Base-by-base conservation (phyloP, 805 yeast genomes). In the Ogataea pilisensis region DNA sequence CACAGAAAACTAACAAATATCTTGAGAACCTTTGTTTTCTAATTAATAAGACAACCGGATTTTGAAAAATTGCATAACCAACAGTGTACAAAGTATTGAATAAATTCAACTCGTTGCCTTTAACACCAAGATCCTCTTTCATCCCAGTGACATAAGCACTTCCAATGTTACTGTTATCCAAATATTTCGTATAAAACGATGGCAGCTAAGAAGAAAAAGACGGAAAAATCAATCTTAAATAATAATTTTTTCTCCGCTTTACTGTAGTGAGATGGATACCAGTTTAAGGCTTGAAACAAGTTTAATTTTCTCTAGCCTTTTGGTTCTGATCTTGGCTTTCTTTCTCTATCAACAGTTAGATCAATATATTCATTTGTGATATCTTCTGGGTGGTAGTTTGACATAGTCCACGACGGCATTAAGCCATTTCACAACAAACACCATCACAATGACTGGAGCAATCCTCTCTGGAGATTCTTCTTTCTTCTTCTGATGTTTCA, bases 91-190 rank as follows among this genome's bases (percentile, higher is more conserved):
- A 50, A 11, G 63, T 58, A 33, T 48, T 54, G 38, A 56, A 56
- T 35, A 46, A 43, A 20, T 51, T 49, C 22, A 56, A 39, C 32
- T 55, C 52, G 35, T 57, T 57, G 5, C 48, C 49, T 3, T 46
- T 34, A 12, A 57, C 38, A 3, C 46, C 42, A 21, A 55, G 34
- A 5, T 31, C 84, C 42, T 76, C 78, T 48, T 76, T 70, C 84
- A 81, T 76, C 8, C 86, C 86, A 9, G 78, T 69, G n/a, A 79
- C 81, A 53, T 80, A 80, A 2, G 86, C 85, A 50, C 75, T 72
- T 25, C 72, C 61, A 31, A 77, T 58, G 40, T 78, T 78, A 12
- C 75, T 65, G 50, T 80, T 66, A 57, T 80, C 85, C 26, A 81
- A 66, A 54, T 78, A 80, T 48, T 79, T 80, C 42, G 71, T 69